These are phyloP conservation scores for Thalassia testudinum DNA, from an alignment of 116 monocot genomes.

Conservation along the genomic window DNA sequence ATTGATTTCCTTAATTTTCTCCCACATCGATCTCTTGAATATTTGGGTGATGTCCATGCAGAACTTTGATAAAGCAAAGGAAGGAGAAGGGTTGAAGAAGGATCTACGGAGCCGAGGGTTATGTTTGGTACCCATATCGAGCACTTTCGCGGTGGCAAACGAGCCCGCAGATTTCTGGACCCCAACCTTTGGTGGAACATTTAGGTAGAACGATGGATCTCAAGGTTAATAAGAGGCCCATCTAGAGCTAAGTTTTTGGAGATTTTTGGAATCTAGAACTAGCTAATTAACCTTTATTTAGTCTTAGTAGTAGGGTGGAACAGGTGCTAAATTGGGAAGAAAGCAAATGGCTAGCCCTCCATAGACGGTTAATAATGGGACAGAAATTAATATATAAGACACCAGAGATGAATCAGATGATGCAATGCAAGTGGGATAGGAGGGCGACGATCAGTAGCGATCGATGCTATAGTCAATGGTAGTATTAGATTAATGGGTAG, in stretches of 20 bases:
- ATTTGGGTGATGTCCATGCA: not conserved
- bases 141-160: slow-evolving; percentile 38
- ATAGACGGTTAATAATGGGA: not conserved
- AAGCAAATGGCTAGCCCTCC: not conserved
- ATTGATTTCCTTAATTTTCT: not conserved
- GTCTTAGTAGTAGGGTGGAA: not conserved
- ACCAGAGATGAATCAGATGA: not conserved
- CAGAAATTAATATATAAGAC: not conserved
- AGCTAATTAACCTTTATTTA: no score
- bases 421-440: not conserved
- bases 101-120: slow-evolving; percentile 60
- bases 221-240: no score
- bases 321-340: not conserved
- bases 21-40: not conserved
- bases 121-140: slow-evolving; percentile 54
- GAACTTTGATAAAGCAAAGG: slow-evolving; percentile 21
- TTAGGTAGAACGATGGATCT: slow-evolving; percentile 19
- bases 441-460: no score
- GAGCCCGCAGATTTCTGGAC: slow-evolving; percentile 59
- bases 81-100: slow-evolving; percentile 18
- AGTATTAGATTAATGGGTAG: no score
- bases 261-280: no score
- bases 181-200: slow-evolving; percentile 45
- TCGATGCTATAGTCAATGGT: no score
- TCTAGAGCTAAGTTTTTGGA: not conserved